A percentile compares a stretch with the other conserved stretches of the same genome.
Conservation (phyloP, 2,329 filamentous ascomycete species). For the Fusarium phyllophilum region DNA sequence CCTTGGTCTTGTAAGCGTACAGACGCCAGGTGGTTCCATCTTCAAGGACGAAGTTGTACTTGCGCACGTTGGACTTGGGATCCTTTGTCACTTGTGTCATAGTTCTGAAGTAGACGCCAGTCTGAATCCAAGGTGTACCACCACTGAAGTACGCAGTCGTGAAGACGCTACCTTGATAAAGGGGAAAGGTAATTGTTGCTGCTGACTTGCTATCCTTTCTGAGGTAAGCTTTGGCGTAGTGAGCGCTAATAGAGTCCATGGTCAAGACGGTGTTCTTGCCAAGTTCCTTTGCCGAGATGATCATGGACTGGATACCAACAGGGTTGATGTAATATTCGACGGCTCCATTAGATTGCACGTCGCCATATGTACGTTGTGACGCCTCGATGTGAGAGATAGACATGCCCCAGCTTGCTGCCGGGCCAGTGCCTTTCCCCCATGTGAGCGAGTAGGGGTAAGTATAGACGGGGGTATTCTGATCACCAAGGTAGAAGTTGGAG, state of each 20-base stretch:
- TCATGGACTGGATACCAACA: conserved; percentile 81
- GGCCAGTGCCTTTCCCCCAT: conserved; percentile 73
- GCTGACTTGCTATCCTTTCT: conserved; percentile 60
- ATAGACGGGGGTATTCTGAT: conserved; percentile 75
- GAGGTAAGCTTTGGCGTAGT: conserved; percentile 75
- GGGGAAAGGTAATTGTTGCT: conserved; percentile 77
- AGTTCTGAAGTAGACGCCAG: conserved; percentile 76
- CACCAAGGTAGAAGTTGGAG: conserved; percentile 80
- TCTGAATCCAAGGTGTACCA: conserved; percentile 77
- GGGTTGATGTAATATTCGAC: conserved; percentile 82
- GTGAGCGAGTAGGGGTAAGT: conserved; percentile 78
- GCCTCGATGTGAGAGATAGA: conserved; percentile 78
- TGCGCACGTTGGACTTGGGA: conserved; percentile 73
- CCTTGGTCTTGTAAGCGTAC: conserved; percentile 73
- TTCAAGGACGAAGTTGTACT: conserved; percentile 78
- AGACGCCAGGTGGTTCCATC: conserved; percentile 82
- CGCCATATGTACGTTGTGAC: conserved; percentile 73
- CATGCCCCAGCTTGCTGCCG: conserved; percentile 78
- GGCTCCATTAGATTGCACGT: conserved; percentile 64
- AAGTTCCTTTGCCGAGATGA: conserved; percentile 82
- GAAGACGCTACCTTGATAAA: conserved; percentile 91
- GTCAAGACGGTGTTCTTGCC: conserved; percentile 66
- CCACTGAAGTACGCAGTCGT: conserved; percentile 81
- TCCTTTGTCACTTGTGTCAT: conserved; percentile 68
- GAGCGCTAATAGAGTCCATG: conserved; percentile 64